Evolutionary conservation across 2,329 filamentous ascomycete genomes (phyloP).

Genomic region (Fusarium metavorans): DNA sequence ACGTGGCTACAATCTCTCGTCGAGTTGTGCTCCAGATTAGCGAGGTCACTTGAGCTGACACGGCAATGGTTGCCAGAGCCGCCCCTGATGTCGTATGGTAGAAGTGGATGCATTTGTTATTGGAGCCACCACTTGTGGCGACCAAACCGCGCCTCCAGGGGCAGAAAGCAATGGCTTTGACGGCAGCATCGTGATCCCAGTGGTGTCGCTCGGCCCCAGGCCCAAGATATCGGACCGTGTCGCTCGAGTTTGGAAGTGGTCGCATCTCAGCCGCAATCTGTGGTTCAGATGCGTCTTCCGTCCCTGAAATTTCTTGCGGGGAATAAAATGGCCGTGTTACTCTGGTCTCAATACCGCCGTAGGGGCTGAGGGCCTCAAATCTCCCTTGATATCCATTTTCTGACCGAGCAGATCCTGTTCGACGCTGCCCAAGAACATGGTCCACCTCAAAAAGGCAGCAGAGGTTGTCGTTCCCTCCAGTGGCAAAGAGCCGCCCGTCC

Average conservation of each 20-base stretch:
- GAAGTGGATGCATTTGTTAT: slow-evolving; percentile 96
- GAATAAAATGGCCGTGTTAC: slow-evolving; percentile 6
- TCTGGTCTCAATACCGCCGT: slow-evolving; percentile 28
- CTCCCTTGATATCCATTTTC: slow-evolving; percentile 10
- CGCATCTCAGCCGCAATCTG: slow-evolving; percentile 43
- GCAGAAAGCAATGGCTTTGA: slow-evolving; percentile 97
- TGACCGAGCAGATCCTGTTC: background rate
- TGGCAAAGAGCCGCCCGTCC: slow-evolving; percentile 82
- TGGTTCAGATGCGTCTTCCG: slow-evolving; percentile 1
- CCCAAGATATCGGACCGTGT: slow-evolving; percentile 61
- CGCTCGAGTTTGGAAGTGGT: slow-evolving; percentile 45
- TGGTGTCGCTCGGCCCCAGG: slow-evolving; percentile 73
- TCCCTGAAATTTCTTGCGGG: background rate
- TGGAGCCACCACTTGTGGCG: slow-evolving; percentile 92
- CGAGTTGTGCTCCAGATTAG: slow-evolving; percentile 89
- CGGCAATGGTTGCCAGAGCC: slow-evolving; percentile 88
- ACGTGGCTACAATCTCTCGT: slow-evolving; percentile 91
- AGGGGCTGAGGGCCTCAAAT: slow-evolving; percentile 8
- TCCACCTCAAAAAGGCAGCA: slow-evolving; percentile 84
- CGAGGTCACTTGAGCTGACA: slow-evolving; percentile 92
- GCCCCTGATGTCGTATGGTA: slow-evolving; percentile 88
- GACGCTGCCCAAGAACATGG: slow-evolving; percentile 59
- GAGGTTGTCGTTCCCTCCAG: slow-evolving; percentile 91
- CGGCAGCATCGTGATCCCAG: slow-evolving; percentile 85
- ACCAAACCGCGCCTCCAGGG: slow-evolving; percentile 91